Evolutionary conservation across 1,284 basidiomycete genomes (phyloP).

Genomic region (Athelia psychrophila): DNA sequence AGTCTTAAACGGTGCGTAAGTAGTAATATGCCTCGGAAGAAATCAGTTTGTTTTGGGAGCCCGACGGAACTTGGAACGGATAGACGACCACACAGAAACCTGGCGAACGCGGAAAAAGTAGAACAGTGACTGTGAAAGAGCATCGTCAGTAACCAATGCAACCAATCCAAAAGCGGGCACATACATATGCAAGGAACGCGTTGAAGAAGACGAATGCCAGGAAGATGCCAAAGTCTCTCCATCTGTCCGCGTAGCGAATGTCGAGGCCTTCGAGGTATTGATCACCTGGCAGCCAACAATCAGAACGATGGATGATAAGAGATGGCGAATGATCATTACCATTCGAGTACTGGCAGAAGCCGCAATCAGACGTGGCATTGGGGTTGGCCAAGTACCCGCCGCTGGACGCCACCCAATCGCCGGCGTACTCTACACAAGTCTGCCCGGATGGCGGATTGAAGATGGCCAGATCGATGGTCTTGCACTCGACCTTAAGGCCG

Average conservation of each 20-base stretch:
- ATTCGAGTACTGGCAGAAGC: background rate
- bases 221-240: background rate
- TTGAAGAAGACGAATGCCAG: background rate
- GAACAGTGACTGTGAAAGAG: background rate
- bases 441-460: background rate
- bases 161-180: background rate
- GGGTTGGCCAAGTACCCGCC: background rate
- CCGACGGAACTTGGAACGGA: background rate
- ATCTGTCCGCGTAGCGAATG: background rate
- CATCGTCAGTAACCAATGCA: background rate
- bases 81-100: background rate
- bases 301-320: background rate
- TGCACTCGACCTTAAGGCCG: background rate
- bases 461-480: background rate
- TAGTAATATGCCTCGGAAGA: too few species aligned
- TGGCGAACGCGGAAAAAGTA: background rate
- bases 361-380: background rate
- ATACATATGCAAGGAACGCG: background rate
- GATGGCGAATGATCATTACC: background rate
- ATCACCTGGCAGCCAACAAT: background rate
- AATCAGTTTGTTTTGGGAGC: too few species aligned
- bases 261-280: background rate
- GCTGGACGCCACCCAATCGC: background rate
- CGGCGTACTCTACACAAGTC: background rate
- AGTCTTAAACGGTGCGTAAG: too few species aligned